Conservation (phyloP, 495 filamentous ascomycete species). For the Penicillium bovifimosum region DNA sequence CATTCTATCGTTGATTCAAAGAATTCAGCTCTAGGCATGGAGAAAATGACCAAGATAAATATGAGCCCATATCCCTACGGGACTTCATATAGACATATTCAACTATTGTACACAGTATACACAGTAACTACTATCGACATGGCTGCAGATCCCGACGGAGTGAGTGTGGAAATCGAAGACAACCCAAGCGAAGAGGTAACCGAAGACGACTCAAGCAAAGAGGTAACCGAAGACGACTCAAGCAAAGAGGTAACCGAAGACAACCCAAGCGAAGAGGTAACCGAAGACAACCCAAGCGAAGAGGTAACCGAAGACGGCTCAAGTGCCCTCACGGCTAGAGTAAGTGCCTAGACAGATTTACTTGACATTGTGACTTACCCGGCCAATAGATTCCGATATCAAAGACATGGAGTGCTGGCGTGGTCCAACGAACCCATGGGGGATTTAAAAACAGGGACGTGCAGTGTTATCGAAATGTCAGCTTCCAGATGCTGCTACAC, state of each 20-base stretch:
- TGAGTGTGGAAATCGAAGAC: too few relatives aligned
- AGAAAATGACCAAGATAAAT: constrained; percentile 1
- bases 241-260: too few relatives aligned
- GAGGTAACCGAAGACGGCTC: too few relatives aligned
- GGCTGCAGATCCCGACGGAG: too few relatives aligned
- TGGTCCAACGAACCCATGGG: not conserved
- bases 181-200: too few relatives aligned
- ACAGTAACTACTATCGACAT: too few relatives aligned
- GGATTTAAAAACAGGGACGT: constrained; percentile 8
- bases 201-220: too few relatives aligned
- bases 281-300: too few relatives aligned
- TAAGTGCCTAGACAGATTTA: not conserved
- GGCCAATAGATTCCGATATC: not conserved
- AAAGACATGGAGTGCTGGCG: not conserved
- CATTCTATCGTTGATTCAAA: not conserved
- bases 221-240: too few relatives aligned
- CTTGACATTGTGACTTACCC: not conserved
- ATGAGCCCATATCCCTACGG: not conserved
- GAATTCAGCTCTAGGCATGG: not conserved
- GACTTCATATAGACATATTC: too few relatives aligned
- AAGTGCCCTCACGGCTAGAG: not conserved
- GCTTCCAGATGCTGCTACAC: constrained; percentile 39
- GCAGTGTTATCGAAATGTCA: constrained; percentile 42
- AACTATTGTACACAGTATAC: too few relatives aligned
- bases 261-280: too few relatives aligned